Evolutionary conservation across 2,329 filamentous ascomycete genomes (phyloP), one percentile per base, ranked within the genome.

Genomic region (Xylariaceae sp.): DNA sequence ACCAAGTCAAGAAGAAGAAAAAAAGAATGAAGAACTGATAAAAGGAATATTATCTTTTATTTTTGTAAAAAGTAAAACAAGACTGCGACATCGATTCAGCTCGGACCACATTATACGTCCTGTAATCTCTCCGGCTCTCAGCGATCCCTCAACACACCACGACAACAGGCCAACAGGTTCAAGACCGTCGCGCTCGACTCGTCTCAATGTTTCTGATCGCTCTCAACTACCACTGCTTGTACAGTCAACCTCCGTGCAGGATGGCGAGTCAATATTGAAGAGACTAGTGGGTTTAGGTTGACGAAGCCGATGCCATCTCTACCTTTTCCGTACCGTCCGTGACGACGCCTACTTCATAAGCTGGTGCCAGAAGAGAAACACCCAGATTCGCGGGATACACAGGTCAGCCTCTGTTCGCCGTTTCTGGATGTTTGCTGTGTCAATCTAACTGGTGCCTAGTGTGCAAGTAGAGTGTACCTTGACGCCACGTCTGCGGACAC

Each of bases 71-170:
- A 53, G 42, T 52, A 53, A 59, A 61, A 56, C 58, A 47, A 52
- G 58, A 50, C 53, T 63, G 62, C 56, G 60, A 62, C 59, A 61
- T 48, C 30, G 59, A 63, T 44, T 59, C 51, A 49, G 56, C 51
- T 58, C 55, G 47, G 59, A 44, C 59, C 55, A 58, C 35, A 42
- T n/a, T 6, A 15, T 49, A 35, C 53, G 48, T 47, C 61, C 62
- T 63, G 57, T 23, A 59, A 63, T 62, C 37, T 63, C 62, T 56
- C 35, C 13, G 49, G 15, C 10, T 56, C 49, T 23, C 35, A 51
- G 37, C 54, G 15, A 35, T 30, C 18, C 42, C 54, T 53, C 34
- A 51, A 9, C 3, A 49, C 48, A 30, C n/a, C 42, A n/a, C 1
- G 13, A 18, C 18, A 50, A 15, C 15, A 50, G 18, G 2, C 5